Conservation (phyloP, 768 basidiomycete genomes). For the Tricholoma saponaceum region DNA sequence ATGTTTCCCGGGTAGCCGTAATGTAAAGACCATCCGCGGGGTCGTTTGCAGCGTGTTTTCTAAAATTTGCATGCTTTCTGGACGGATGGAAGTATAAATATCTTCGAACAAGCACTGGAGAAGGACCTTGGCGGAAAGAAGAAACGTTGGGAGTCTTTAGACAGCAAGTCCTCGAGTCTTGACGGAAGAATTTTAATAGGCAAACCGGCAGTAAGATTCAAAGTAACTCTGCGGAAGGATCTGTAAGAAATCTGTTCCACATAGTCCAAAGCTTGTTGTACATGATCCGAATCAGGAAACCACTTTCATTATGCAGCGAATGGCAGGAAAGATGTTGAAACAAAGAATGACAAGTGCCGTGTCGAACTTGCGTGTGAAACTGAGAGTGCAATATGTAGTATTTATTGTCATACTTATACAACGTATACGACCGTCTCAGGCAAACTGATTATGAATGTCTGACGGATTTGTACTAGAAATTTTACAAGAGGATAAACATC, state of each 20-base stretch:
- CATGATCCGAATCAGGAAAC: neutral
- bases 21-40: neutral
- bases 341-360: too few species aligned
- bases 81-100: neutral
- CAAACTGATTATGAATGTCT: too few species aligned
- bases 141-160: neutral
- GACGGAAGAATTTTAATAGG: neutral
- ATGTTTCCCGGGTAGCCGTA: neutral
- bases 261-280: neutral
- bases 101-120: neutral
- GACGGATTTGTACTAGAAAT: too few species aligned
- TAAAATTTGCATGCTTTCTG: neutral
- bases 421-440: too few species aligned
- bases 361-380: too few species aligned
- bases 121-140: neutral
- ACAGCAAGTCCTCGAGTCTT: neutral
- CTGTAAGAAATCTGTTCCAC: neutral
- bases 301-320: neutral
- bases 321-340: too few species aligned
- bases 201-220: constrained; percentile 4
- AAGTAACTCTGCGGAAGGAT: neutral
- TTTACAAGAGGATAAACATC: neutral
- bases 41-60: neutral
- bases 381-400: too few species aligned
- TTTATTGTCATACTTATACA: too few species aligned